Percentiles rank a stretch among this genome's conserved stretches.
These are phyloP conservation scores for Elaeagnus macrophylla DNA, from an alignment of 306 rosid species.

Conservation along the genomic window DNA sequence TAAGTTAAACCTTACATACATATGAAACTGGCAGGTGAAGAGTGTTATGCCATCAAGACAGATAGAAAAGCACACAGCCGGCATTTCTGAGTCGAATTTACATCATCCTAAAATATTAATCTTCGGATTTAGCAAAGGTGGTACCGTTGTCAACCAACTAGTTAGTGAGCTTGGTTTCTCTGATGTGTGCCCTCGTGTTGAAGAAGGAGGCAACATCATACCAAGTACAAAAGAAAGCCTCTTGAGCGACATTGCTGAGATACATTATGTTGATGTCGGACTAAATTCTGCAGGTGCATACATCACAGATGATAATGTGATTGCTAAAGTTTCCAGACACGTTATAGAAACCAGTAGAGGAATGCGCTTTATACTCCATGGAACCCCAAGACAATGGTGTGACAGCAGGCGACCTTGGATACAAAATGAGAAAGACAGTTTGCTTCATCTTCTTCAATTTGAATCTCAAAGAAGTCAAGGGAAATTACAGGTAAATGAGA, in stretches of 20 bases:
- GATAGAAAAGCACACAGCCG: slow-evolving; percentile 14
- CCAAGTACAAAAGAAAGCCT: slow-evolving; percentile 44
- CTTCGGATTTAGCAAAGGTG: slow-evolving; percentile 95
- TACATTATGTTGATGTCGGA: slow-evolving; percentile 88
- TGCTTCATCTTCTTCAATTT: slow-evolving; percentile 47
- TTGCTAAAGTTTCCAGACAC: slow-evolving; percentile 42
- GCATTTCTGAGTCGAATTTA: slow-evolving; percentile 10
- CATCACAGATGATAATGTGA: slow-evolving; percentile 36
- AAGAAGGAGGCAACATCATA: slow-evolving; percentile 24
- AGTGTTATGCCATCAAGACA: slow-evolving; percentile 19
- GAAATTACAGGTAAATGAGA: slow-evolving; percentile 36
- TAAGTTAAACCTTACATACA: neutral
- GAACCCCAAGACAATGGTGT: slow-evolving; percentile 85
- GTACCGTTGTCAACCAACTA: slow-evolving; percentile 71
- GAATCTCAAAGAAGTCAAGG: slow-evolving; percentile 39
- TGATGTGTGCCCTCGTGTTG: slow-evolving; percentile 8
- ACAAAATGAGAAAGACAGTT: slow-evolving; percentile 41
- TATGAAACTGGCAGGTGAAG: slow-evolving; percentile 37
- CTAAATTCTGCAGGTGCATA: slow-evolving; percentile 67
- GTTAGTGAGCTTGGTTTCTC: slow-evolving; percentile 60
- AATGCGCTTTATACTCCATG: slow-evolving; percentile 64
- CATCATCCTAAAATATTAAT: slow-evolving; percentile 43
- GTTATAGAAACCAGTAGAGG: slow-evolving; percentile 18
- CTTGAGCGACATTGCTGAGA: slow-evolving; percentile 50
- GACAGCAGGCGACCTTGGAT: slow-evolving; percentile 63